Evolutionary conservation across 768 basidiomycete species (phyloP), one percentile per base, ranked within the genome.

Genomic region (Macrolepiota fuliginosa): DNA sequence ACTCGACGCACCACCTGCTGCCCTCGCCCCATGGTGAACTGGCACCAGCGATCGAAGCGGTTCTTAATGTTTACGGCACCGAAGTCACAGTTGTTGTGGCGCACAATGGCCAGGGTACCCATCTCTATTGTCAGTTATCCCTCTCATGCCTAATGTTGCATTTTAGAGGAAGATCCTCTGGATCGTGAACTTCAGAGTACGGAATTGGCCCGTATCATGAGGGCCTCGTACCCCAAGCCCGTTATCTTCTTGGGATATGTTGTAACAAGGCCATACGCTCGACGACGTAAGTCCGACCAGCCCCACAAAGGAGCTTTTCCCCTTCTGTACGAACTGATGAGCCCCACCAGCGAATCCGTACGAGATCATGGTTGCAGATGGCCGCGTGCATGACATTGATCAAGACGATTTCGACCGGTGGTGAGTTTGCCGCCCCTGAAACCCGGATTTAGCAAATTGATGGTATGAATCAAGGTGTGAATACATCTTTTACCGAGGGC

Each of bases 21-120:
- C 94, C 94, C 0, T 95, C 93, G 1, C 94, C 94, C 19, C 71
- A 82, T 59, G 91, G 91, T 7, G 94, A 95, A 71, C 85, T 96
- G 25, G 93, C 92, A 2, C 93, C 93, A 0, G 93, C 93, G 1
- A 96, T 96, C 35, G 90, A 93, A 72, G 93, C 93, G 2, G 81
- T 91, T 2, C 76, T 96, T 13, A 89, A 94, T 55, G 79, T 93
- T 6, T 89, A 86, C 64, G 92, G 93, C 0, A 88, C 86, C 0
- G 81, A 83, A 55, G 84, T 95, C 17, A 88, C 87, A 4, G 92
- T 95, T 0, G 79, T 96, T n/a, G 90, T 96, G 10, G 82, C 92
- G 0, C 94, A 96, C 66, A 96, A 96, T 69, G 94, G 94, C 5
- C 94, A 96, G 81, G 91, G 91, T 89, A 63, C 2, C 27, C 47